These are phyloP conservation scores for Volutella citrinella DNA, from an alignment of 2,329 filamentous ascomycete genomes.

Conservation along the genomic window DNA sequence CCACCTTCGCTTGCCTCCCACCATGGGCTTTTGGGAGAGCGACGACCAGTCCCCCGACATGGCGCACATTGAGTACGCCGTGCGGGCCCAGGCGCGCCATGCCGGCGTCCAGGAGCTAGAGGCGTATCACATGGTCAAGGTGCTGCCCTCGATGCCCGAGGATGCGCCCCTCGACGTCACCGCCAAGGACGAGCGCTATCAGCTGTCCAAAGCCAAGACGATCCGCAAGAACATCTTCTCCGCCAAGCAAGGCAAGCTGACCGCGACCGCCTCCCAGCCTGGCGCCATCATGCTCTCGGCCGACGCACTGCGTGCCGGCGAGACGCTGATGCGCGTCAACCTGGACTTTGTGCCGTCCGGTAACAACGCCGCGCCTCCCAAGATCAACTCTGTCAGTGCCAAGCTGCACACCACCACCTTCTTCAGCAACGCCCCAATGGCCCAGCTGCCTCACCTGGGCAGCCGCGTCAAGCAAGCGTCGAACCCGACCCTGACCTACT, in stretches of 20 bases:
- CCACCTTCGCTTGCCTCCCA: constrained; percentile 53
- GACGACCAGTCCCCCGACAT: constrained; percentile 56
- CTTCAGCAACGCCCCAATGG: constrained; percentile 46
- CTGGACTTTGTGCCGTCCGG: constrained; percentile 47
- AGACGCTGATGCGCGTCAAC: constrained; percentile 42
- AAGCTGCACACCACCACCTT: constrained; percentile 53
- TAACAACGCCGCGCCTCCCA: constrained; percentile 43
- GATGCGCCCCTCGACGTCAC: constrained; percentile 51
- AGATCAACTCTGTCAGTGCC: constrained; percentile 44
- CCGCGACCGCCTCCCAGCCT: constrained; percentile 44
- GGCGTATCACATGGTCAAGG: constrained; percentile 43
- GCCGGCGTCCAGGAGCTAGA: constrained; percentile 32
- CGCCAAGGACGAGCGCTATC: constrained; percentile 46
- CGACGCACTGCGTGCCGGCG: constrained; percentile 43
- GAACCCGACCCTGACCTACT: constrained; percentile 46
- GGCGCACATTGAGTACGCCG: constrained; percentile 50
- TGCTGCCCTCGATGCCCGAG: constrained; percentile 50
- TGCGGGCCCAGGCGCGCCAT: constrained; percentile 44
- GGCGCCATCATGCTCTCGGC: constrained; percentile 47
- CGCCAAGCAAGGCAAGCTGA: constrained; percentile 48
- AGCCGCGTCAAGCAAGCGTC: constrained; percentile 37
- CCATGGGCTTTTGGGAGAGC: constrained; percentile 49
- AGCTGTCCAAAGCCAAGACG: constrained; percentile 48
- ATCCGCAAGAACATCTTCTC: constrained; percentile 52
- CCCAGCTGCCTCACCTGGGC: constrained; percentile 49